These are phyloP conservation scores for Penicillium ochrochloron DNA, from an alignment of 495 filamentous ascomycete species.

Conservation along the genomic window DNA sequence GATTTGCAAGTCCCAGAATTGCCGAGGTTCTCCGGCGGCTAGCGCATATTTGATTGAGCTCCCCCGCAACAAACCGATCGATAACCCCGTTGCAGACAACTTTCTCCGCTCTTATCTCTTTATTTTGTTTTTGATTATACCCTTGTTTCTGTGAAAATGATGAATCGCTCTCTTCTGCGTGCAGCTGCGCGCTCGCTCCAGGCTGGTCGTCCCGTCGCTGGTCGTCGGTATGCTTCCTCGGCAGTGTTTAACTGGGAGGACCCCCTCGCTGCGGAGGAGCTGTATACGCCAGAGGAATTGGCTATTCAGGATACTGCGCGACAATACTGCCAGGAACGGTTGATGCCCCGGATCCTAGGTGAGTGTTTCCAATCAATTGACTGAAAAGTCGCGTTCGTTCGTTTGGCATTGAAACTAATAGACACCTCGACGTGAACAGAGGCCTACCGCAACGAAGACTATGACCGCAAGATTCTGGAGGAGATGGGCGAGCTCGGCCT, in stretches of 20 bases:
- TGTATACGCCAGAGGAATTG: slow-evolving; percentile 87
- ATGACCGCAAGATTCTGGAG: slow-evolving; percentile 82
- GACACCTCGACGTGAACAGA: slow-evolving; percentile 54
- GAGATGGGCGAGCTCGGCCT: slow-evolving; percentile 98
- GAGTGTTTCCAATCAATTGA: slow-evolving; percentile 36
- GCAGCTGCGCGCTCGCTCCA: slow-evolving; percentile 42
- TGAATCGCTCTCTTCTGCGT: slow-evolving; percentile 47
- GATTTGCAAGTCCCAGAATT: slow-evolving; percentile 24
- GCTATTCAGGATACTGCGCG: slow-evolving; percentile 87
- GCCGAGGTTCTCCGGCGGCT: slow-evolving; percentile 33
- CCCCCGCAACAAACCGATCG: slow-evolving; percentile 30
- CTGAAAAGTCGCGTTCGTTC: background rate
- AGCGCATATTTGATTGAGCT: slow-evolving; percentile 38
- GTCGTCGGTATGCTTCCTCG: slow-evolving; percentile 54
- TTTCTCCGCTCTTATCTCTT: slow-evolving; percentile 2
- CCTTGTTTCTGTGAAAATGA: slow-evolving; percentile 21
- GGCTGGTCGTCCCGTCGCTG: slow-evolving; percentile 25
- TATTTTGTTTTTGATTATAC: slow-evolving; percentile 8
- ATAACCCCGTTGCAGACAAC: slow-evolving; percentile 5
- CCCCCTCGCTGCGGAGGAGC: slow-evolving; percentile 71
- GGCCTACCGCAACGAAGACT: slow-evolving; percentile 92
- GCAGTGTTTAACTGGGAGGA: slow-evolving; percentile 89
- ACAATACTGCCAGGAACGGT: slow-evolving; percentile 87
- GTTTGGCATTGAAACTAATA: background rate
- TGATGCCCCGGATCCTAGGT: slow-evolving; percentile 89